Percentiles rank a stretch among this genome's conserved stretches.
phyloP scores from a whole-genome alignment of 192 early-diverging fungal species.

The Linnemannia zychae region DNA sequence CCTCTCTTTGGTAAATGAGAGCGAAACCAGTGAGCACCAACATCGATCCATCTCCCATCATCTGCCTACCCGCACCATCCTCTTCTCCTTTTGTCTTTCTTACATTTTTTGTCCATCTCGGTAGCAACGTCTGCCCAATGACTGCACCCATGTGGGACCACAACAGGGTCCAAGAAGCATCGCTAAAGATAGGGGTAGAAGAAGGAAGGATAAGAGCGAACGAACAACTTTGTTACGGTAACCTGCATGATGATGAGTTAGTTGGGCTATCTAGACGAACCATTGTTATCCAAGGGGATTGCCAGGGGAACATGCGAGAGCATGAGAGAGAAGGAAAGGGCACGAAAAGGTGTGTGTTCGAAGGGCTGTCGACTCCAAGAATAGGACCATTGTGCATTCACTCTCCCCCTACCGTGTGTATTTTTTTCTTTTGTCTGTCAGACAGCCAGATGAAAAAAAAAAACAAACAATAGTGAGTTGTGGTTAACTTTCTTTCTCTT shows the following conservation, averaged over 20 bases:
- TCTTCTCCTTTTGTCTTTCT: background rate
- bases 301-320: no score
- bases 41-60: background rate
- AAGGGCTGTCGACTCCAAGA: no score
- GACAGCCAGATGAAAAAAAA: no score
- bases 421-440: no score
- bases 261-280: constrained; percentile 4
- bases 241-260: background rate
- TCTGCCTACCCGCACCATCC: background rate
- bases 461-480: no score
- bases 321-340: no score
- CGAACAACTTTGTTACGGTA: background rate
- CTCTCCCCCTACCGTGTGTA: background rate
- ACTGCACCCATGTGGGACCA: background rate
- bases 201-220: background rate
- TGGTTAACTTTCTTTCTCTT: no score
- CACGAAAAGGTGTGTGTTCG: no score
- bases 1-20: background rate
- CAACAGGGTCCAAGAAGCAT: background rate
- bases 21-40: background rate
- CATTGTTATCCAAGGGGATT: no score
- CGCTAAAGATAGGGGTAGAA: no score
- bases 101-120: background rate
- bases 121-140: background rate
- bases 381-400: background rate